phyloP scores from a whole-genome alignment of 2,329 filamentous ascomycete genomes.

The Immersiporthe knoxdaviesiana region DNA sequence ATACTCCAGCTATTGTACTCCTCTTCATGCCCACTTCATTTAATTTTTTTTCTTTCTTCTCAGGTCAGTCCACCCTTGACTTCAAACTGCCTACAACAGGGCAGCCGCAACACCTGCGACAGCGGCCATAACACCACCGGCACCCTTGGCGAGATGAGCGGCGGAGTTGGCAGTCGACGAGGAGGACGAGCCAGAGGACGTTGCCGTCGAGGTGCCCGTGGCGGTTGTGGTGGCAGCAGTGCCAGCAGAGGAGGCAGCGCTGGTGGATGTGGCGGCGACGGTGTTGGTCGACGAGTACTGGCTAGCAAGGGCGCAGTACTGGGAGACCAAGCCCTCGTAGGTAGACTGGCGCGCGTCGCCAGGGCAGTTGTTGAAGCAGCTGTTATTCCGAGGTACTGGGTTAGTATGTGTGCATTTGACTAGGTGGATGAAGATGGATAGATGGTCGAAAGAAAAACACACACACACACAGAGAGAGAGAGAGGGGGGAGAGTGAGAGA shows the following conservation, averaged over 20 bases:
- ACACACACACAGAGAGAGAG: neutral
- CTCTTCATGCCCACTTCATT: too few relatives aligned
- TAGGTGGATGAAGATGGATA: neutral
- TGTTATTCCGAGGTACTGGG: slow-evolving; percentile 28
- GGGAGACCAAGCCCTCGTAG: slow-evolving; percentile 44
- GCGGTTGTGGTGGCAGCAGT: slow-evolving; percentile 25
- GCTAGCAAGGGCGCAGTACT: slow-evolving; percentile 51
- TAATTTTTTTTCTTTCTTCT: neutral
- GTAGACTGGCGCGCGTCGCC: slow-evolving; percentile 45
- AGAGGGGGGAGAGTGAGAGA: neutral
- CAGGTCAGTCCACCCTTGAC: neutral
- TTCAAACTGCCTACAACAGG: slow-evolving; percentile 38
- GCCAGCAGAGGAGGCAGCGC: slow-evolving; percentile 31
- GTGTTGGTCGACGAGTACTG: slow-evolving; percentile 40
- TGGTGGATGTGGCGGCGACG: slow-evolving; percentile 31
- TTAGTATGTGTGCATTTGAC: slow-evolving; percentile 7
- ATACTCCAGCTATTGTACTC: neutral
- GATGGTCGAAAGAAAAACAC: too few relatives aligned
- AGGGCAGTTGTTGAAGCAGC: slow-evolving; percentile 62
- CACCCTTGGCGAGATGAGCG: slow-evolving; percentile 33
- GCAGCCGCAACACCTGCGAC: slow-evolving; percentile 40
- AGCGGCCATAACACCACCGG: slow-evolving; percentile 38
- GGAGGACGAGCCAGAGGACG: slow-evolving; percentile 11
- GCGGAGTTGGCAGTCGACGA: slow-evolving; percentile 25
- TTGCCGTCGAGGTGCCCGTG: slow-evolving; percentile 26